Evolutionary conservation across 192 early-diverging fungal genomes (phyloP), one percentile per base, ranked within the genome.

Genomic region (Linnemannia elongata): DNA sequence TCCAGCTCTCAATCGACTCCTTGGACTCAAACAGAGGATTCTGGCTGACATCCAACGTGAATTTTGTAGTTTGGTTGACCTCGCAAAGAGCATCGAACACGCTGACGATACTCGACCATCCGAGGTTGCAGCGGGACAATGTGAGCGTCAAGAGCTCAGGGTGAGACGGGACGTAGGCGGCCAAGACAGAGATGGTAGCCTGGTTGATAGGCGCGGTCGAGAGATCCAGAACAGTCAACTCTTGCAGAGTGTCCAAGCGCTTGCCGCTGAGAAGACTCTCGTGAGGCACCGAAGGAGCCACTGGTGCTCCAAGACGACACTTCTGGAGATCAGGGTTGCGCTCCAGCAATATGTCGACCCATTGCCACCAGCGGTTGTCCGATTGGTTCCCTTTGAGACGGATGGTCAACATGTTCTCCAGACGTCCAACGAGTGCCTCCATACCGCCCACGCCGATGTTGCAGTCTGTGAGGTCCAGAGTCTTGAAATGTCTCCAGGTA

Each of bases 1-100:
- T 30, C 85, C 85, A 87, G 33, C 71, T 39, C 60, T 78, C 72
- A 35, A 78, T 57, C 30, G 85, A 73, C 4, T 18, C 55, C 52
- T 87, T 76, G 22, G 75, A 69, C 41, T 87, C 76, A 63, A 87
- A 87, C n/a, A 87, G 63, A 9, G 72, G 57, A 60, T 87, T 87
- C 18, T 81, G 76, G 20, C 85, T 78, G 30, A 87, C 85, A 78
- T 87, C 85, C 3, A 87, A 30, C 49, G 85, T 87, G 24, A 87
- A 87, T 24, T 87, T 87, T 12, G 75, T 87, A 17, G 24, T 74
- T 18, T 78, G 33, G 73, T 87, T 87, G 30, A 77, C 79, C 12
- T 71, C 10, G 27, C 85, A 87, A 20, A 87, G 44, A 4, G 79
- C 77, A 35, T 69, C 60, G 66, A 87, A 87, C 15, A 87, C 17